phyloP scores from a whole-genome alignment of 257 asterid species.

The Buddleja alternifolia region DNA sequence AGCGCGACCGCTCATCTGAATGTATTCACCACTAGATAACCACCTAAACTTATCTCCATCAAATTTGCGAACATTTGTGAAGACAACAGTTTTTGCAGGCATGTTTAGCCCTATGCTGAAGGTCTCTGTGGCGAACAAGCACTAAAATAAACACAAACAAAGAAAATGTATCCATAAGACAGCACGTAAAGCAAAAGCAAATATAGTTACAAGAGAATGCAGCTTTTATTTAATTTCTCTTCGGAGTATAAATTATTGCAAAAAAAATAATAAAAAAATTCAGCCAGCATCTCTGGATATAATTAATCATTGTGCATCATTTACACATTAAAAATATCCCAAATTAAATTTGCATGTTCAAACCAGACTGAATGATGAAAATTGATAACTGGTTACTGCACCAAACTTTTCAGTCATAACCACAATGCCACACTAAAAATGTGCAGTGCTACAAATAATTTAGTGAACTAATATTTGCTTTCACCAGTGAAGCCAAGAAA shows the following conservation, averaged over 20 bases:
- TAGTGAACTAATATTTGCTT: constrained; percentile 17
- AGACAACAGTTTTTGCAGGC: constrained; percentile 99
- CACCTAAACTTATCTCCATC: constrained; percentile 98
- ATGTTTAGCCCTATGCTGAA: constrained; percentile 98
- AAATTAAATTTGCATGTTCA: constrained; percentile 1
- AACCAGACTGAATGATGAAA: constrained; percentile 1
- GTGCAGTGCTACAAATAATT: constrained; percentile 1
- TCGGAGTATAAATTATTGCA: not conserved
- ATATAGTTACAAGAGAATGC: not conserved
- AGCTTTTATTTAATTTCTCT: not conserved
- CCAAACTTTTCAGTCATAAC: constrained; percentile 13
- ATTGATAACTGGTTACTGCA: constrained; percentile 2
- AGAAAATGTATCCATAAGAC: constrained; percentile 31
- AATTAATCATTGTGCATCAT: constrained; percentile 4
- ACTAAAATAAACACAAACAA: constrained; percentile 48
- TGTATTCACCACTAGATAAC: constrained; percentile 97
- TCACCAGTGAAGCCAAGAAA: not conserved
- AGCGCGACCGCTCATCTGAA: constrained; percentile 99
- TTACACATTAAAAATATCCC: not conserved
- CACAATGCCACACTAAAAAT: not conserved
- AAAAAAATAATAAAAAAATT: constrained; percentile 7
- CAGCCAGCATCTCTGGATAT: not conserved
- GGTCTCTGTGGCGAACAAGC: constrained; percentile 98
- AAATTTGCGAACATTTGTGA: constrained; percentile 93
- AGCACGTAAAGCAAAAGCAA: not conserved